A percentile compares a stretch with the other conserved stretches of the same genome.
Evolutionary conservation across 306 rosid genomes (phyloP).

Genomic region (Begonia peltatifolia): DNA sequence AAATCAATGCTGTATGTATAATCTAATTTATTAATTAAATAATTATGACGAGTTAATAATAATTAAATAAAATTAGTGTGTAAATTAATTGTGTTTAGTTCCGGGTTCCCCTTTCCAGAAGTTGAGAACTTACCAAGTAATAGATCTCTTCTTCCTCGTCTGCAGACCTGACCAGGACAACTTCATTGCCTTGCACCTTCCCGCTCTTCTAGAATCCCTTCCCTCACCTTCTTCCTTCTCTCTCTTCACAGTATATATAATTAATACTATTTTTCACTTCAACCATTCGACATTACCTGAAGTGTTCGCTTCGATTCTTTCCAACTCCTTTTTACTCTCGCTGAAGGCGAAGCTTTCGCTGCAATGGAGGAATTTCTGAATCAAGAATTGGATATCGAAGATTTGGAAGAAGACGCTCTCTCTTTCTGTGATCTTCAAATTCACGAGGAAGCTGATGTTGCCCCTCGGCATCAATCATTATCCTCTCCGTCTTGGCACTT

Average conservation of each 20-base stretch:
- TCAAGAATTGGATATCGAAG: not conserved
- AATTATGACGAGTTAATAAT: too few species aligned
- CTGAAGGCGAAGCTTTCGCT: not conserved
- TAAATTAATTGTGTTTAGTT: too few species aligned
- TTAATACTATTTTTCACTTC: not conserved
- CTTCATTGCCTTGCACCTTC: not conserved
- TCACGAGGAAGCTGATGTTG: not conserved
- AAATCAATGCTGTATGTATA: too few species aligned
- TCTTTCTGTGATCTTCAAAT: constrained; percentile 25
- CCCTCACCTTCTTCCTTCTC: not conserved
- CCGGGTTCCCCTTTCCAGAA: too few species aligned
- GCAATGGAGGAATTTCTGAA: constrained; percentile 8
- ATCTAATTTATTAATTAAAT: too few species aligned
- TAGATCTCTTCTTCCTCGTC: too few species aligned
- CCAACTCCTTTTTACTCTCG: not conserved
- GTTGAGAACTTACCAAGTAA: too few species aligned
- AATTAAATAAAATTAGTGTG: too few species aligned
- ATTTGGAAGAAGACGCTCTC: constrained; percentile 21
- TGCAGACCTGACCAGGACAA: too few species aligned
- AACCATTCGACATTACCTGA: not conserved
- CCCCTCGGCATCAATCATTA: not conserved
- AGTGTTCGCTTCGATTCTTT: not conserved
- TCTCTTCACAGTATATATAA: constrained; percentile 2
- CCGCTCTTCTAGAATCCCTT: not conserved
- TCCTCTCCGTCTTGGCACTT: constrained; percentile 7